A percentile compares a stretch with the other conserved stretches of the same genome.
Conservation (phyloP, 2,329 filamentous ascomycete genomes). For the Lachnum nothofagi region DNA sequence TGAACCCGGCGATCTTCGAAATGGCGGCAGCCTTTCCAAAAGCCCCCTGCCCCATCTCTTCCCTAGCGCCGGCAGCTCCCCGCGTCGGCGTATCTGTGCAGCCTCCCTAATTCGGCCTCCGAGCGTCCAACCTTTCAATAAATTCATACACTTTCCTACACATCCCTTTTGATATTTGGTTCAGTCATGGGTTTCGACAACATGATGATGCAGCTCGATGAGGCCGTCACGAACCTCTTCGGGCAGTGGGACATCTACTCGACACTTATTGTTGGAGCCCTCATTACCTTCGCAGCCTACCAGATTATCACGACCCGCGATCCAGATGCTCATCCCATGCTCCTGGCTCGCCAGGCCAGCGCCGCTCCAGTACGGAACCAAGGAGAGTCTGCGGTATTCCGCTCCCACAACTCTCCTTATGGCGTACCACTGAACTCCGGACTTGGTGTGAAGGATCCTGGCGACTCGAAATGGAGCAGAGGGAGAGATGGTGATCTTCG, state of each 20-base stretch:
- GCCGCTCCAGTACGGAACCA: slow-evolving; percentile 74
- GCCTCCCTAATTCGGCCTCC: neutral
- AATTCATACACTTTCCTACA: neutral
- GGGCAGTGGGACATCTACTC: slow-evolving; percentile 80
- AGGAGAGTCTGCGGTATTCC: slow-evolving; percentile 79
- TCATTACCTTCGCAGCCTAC: slow-evolving; percentile 66
- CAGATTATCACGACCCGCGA: slow-evolving; percentile 67
- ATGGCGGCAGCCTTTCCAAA: neutral
- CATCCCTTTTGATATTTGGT: neutral
- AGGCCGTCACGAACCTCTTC: slow-evolving; percentile 62
- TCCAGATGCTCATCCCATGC: slow-evolving; percentile 85
- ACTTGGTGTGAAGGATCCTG: slow-evolving; percentile 75
- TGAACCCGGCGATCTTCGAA: neutral
- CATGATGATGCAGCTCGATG: slow-evolving; percentile 64
- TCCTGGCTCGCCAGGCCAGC: slow-evolving; percentile 79
- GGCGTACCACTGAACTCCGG: slow-evolving; percentile 75
- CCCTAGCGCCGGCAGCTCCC: neutral
- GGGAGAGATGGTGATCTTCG: slow-evolving; percentile 85
- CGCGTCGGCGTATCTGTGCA: neutral
- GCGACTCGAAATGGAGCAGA: slow-evolving; percentile 73
- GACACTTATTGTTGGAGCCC: slow-evolving; percentile 61
- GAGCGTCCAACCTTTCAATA: neutral
- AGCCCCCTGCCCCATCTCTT: neutral
- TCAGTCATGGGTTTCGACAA: slow-evolving; percentile 39
- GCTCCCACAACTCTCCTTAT: slow-evolving; percentile 78